Evolutionary conservation across 495 filamentous ascomycete species (phyloP), one percentile per base, ranked within the genome.

Genomic region (Annulohypoxylon bovei): DNA sequence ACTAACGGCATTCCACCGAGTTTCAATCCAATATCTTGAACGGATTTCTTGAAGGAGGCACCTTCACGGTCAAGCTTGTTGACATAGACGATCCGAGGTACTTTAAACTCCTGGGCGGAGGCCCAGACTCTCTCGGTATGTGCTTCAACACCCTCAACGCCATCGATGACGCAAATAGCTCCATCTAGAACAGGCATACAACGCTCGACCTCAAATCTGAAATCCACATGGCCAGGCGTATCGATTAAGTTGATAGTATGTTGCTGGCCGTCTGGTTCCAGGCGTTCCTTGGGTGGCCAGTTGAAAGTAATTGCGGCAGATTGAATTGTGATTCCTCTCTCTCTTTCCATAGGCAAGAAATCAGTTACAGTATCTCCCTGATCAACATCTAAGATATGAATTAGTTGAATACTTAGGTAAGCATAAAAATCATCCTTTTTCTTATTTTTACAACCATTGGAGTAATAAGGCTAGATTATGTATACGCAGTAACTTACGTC

Each of bases 31-130:
- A 95, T 89, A 76, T 98, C 94, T 59, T 89, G 91, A 4, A 97
- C 90, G 0, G 95, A 97, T 37, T 89, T 85, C 18, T 88, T 89
- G 81, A 98, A 99, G 3, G 92, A 90, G 8, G 96, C 95, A 1
- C 96, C 96, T 65, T 96, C 93, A 33, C 96, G 90, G 74, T 99
- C 96, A 11, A 99, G 88, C 78, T 99, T 99, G 80, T 99, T 99
- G 71, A 98, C 85, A 65, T 91, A 99, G 47, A 97, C 84, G 28
- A 98, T 87, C 23, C 93, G 83, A 11, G 96, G 96, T 35, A 98
- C 98, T 8, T 82, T 84, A 71, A 95, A 97, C 8, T 87, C 87
- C 54, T 89, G 91, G 1, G 96, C 95, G 60, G 98, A 95, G 9
- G 88, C 80, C 95, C 96, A 99, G 5, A 99, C 96, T 70, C 97